phyloP scores from a whole-genome alignment of 345 rosid genomes.

The Lumnitzera racemosa region DNA sequence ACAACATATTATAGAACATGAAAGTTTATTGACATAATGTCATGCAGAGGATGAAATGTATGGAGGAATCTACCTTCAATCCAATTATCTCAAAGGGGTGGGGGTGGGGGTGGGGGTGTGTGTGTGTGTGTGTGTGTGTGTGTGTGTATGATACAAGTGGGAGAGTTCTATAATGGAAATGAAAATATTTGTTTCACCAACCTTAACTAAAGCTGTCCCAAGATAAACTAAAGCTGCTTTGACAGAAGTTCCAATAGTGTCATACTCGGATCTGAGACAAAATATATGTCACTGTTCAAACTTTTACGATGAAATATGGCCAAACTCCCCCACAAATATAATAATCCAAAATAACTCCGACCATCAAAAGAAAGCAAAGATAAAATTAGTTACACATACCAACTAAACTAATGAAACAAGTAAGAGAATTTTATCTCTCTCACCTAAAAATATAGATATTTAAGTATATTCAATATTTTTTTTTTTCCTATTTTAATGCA shows the following conservation, averaged over 20 bases:
- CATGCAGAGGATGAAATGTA: not conserved
- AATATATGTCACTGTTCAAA: not conserved
- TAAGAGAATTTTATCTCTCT: too few species aligned
- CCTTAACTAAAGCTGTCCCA: constrained; percentile 88
- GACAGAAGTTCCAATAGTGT: constrained; percentile 88
- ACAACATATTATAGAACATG: constrained; percentile 3
- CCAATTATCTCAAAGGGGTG: too few species aligned
- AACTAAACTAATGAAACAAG: too few species aligned
- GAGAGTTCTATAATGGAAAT: not conserved
- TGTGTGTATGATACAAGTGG: not conserved
- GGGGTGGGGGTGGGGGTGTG: too few species aligned
- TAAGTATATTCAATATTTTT: too few species aligned
- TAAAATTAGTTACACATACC: too few species aligned
- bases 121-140: too few species aligned
- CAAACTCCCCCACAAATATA: not conserved
- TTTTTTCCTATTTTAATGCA: too few species aligned
- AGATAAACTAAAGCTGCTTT: constrained; percentile 91
- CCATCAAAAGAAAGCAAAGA: too few species aligned
- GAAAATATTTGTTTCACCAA: constrained; percentile 14
- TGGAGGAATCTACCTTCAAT: too few species aligned
- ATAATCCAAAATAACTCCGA: not conserved
- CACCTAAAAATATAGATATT: too few species aligned
- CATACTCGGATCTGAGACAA: constrained; percentile 77
- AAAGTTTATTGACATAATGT: not conserved
- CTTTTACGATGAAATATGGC: not conserved